A percentile compares a stretch with the other conserved stretches of the same genome.
phyloP scores from a whole-genome alignment of 2,329 filamentous ascomycete species.

The Cordyceps farinosa region DNA sequence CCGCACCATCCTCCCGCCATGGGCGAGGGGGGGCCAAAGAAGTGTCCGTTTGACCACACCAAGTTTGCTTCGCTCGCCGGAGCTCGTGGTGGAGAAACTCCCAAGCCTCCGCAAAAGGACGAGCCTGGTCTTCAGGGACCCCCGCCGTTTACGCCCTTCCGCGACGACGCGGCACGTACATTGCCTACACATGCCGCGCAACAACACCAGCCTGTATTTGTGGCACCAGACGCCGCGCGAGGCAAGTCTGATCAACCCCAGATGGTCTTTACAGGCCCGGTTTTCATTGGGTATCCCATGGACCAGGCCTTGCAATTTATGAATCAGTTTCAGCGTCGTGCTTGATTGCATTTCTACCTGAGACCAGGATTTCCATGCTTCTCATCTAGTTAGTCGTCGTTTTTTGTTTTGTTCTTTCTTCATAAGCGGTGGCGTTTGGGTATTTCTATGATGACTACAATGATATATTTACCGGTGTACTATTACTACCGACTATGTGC shows the following conservation, averaged over 20 bases:
- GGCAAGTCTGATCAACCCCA: slow-evolving; percentile 46
- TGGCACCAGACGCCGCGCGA: slow-evolving; percentile 42
- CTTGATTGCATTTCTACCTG: slow-evolving; percentile 12
- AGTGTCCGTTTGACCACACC: slow-evolving; percentile 58
- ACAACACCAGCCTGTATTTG: slow-evolving; percentile 46
- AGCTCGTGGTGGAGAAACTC: slow-evolving; percentile 14
- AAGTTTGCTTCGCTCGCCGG: slow-evolving; percentile 39
- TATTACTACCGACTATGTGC: neutral
- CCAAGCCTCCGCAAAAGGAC: slow-evolving; percentile 20
- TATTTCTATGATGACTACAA: slow-evolving; percentile 1
- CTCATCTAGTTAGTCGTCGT: slow-evolving; percentile 10
- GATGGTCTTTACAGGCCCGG: slow-evolving; percentile 87
- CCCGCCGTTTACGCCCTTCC: slow-evolving; percentile 24
- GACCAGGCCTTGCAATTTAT: slow-evolving; percentile 77
- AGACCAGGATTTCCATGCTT: slow-evolving; percentile 23
- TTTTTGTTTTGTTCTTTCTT: slow-evolving; percentile 19
- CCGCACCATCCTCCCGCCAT: slow-evolving; percentile 27
- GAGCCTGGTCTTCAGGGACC: slow-evolving; percentile 20
- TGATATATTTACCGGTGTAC: slow-evolving; percentile 3
- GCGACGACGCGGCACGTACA: slow-evolving; percentile 18
- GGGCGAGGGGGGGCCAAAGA: slow-evolving; percentile 34
- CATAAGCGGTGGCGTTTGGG: slow-evolving; percentile 32
- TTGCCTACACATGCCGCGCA: slow-evolving; percentile 21
- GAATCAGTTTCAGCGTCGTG: slow-evolving; percentile 49
- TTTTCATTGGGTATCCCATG: slow-evolving; percentile 87